Evolutionary conservation across 106 monocot genomes (phyloP).

Genomic region (Platanthera guangdongensis): DNA sequence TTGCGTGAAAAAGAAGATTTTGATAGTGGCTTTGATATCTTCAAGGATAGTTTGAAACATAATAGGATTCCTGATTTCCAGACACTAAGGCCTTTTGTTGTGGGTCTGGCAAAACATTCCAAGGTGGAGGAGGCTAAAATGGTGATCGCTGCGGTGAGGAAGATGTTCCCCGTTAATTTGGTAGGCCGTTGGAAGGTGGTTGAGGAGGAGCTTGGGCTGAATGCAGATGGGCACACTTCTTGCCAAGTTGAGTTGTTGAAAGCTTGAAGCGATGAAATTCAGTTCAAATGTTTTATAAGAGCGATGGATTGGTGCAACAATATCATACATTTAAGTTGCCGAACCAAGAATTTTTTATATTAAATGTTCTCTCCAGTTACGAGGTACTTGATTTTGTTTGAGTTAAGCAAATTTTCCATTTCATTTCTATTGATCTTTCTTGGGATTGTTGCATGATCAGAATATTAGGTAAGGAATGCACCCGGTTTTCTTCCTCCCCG

Average conservation of each 20-base stretch:
- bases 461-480: not conserved
- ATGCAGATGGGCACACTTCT: slow-evolving; percentile 9
- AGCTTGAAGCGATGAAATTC: slow-evolving; percentile 3
- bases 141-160: slow-evolving; percentile 39
- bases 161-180: slow-evolving; percentile 47
- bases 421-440: not conserved
- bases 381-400: not conserved
- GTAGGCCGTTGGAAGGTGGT: slow-evolving; percentile 46
- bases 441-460: not conserved
- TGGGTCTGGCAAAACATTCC: slow-evolving; percentile 48
- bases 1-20: slow-evolving; percentile 62
- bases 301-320: not conserved
- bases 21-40: slow-evolving; percentile 40
- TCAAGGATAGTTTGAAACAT: slow-evolving; percentile 47
- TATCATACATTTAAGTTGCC: not conserved
- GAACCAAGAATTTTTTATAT: not conserved
- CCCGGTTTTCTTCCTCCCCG: not conserved
- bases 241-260: not conserved
- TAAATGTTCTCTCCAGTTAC: not conserved
- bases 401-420: not conserved
- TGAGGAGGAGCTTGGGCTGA: slow-evolving; percentile 47
- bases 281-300: not conserved
- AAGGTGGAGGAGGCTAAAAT: slow-evolving; percentile 52
- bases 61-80: slow-evolving; percentile 69
- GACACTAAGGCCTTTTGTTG: slow-evolving; percentile 46